Evolutionary conservation across 345 rosid genomes (phyloP).

Genomic region (Heritiera littoralis): DNA sequence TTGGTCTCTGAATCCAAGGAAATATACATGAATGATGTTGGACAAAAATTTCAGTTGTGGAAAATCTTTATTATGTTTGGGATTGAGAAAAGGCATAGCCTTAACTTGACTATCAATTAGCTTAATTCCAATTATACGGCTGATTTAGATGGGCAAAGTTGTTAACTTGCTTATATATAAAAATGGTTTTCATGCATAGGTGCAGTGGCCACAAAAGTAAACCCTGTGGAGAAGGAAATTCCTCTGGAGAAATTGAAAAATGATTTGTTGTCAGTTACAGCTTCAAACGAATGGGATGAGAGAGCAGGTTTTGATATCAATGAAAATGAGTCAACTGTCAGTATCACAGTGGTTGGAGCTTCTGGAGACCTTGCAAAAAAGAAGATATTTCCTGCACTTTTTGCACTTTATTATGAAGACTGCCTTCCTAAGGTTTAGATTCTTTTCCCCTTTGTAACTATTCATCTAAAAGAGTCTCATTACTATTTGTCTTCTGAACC

Average conservation of each 20-base stretch:
- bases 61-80: background rate
- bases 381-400: conserved; percentile 98
- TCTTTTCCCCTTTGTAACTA: background rate
- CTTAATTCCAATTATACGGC: background rate
- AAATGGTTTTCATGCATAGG: conserved; percentile 40
- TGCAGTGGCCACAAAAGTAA: conserved; percentile 52
- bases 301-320: conserved; percentile 42
- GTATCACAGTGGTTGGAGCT: conserved; percentile 94
- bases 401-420: conserved; percentile 93
- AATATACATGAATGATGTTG: background rate
- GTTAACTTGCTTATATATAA: background rate
- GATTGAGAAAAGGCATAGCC: background rate
- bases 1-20: background rate
- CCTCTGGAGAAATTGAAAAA: conserved; percentile 49
- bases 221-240: conserved; percentile 40
- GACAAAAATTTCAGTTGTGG: background rate
- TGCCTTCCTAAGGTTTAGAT: conserved; percentile 82
- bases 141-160: background rate
- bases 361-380: conserved; percentile 99
- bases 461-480: background rate
- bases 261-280: conserved; percentile 40
- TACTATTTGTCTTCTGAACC: conserved; percentile 8
- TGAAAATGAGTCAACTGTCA: conserved; percentile 66
- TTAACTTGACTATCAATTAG: background rate
- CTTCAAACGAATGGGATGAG: conserved; percentile 46